phyloP scores from a whole-genome alignment of 2,329 filamentous ascomycete genomes.

The Cladophialophora yegresii region DNA sequence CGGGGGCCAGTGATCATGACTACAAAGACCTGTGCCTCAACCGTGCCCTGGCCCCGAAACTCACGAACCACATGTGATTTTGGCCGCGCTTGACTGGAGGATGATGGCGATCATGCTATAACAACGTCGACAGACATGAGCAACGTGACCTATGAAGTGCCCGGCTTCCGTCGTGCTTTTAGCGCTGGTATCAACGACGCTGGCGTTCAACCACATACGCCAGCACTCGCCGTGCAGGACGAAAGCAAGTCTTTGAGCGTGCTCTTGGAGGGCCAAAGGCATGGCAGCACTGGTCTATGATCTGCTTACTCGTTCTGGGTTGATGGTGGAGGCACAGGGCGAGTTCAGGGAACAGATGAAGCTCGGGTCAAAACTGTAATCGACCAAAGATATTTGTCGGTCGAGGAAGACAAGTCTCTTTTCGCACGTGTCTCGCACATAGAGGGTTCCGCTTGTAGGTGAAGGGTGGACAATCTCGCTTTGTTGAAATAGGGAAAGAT shows the following conservation, averaged over 20 bases:
- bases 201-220: slow-evolving; percentile 46
- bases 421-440: neutral
- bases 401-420: neutral
- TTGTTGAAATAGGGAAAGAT: neutral
- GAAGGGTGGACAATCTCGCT: neutral
- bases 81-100: slow-evolving; percentile 44
- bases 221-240: slow-evolving; percentile 50
- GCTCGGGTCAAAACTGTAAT: slow-evolving; percentile 5
- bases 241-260: slow-evolving; percentile 43
- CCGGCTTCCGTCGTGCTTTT: slow-evolving; percentile 55
- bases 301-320: slow-evolving; percentile 26
- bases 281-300: slow-evolving; percentile 46
- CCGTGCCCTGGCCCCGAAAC: slow-evolving; percentile 48
- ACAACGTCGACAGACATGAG: slow-evolving; percentile 55
- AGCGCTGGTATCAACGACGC: slow-evolving; percentile 44
- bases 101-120: slow-evolving; percentile 44
- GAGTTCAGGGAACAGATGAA: slow-evolving; percentile 10
- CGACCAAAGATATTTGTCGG: neutral
- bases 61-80: slow-evolving; percentile 50
- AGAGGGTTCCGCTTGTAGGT: neutral
- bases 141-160: slow-evolving; percentile 53
- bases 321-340: slow-evolving; percentile 13
- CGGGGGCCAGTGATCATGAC: slow-evolving; percentile 16
- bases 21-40: slow-evolving; percentile 54
- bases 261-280: slow-evolving; percentile 52